phyloP scores from a whole-genome alignment of 1,284 basidiomycete species.

The Ganoderma sp. region DNA sequence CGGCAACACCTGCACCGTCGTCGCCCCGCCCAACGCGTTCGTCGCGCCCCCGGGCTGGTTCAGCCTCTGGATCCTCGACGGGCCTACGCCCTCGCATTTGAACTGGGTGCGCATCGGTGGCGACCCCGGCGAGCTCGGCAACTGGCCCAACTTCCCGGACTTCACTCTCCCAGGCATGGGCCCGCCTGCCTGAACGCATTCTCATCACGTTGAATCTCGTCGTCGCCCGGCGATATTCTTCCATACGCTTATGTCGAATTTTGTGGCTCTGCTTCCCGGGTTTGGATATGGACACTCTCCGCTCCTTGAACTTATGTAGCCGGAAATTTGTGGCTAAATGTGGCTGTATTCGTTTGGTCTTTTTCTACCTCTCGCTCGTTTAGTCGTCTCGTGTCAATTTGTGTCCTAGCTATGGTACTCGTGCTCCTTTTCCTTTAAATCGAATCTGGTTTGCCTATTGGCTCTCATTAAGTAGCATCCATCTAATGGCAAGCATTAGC shows the following conservation, averaged over 20 bases:
- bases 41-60: conserved; percentile 81
- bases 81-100: conserved; percentile 73
- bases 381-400: not conserved
- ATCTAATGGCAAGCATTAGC: too few relatives aligned
- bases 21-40: conserved; percentile 68
- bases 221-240: not conserved
- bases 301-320: not conserved
- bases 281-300: not conserved
- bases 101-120: conserved; percentile 78
- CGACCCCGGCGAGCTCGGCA: conserved; percentile 67
- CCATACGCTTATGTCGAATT: too few relatives aligned
- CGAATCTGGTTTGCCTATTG: too few relatives aligned
- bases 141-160: conserved; percentile 70
- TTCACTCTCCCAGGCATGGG: conserved; percentile 64
- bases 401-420: too few relatives aligned
- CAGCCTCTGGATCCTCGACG: conserved; percentile 73
- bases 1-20: conserved; percentile 68
- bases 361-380: not conserved
- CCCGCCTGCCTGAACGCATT: conserved; percentile 19
- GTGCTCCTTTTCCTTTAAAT: too few relatives aligned
- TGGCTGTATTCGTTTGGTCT: not conserved
- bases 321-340: not conserved
- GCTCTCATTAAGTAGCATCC: too few relatives aligned
- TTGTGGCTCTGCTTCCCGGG: too few relatives aligned
- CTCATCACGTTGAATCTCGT: conserved; percentile 7